These are phyloP conservation scores for Picea glauca DNA, from an alignment of 75 land plant species.

Conservation along the genomic window DNA sequence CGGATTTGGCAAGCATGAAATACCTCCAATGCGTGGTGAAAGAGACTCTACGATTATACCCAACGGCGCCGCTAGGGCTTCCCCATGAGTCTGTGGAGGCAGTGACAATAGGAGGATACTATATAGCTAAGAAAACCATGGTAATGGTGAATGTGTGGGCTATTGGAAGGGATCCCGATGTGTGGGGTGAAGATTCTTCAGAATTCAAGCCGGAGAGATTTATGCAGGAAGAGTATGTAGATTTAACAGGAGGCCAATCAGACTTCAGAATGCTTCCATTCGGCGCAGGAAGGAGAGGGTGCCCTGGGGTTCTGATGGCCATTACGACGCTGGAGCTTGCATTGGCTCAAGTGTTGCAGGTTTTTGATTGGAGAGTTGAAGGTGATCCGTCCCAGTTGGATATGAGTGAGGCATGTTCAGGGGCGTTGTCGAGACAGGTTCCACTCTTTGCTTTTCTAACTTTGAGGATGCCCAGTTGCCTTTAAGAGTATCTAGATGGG, in stretches of 20 bases:
- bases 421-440: too few species aligned
- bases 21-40: constrained; percentile 22
- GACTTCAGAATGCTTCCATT: constrained; percentile 3
- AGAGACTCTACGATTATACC: constrained; percentile 19
- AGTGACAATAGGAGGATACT: neutral
- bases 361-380: constrained; percentile 15
- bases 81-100: constrained; percentile 6
- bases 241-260: neutral
- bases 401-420: neutral
- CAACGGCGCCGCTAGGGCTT: constrained; percentile 6
- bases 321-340: constrained; percentile 5
- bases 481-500: too few species aligned
- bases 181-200: constrained; percentile 4
- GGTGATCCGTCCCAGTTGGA: constrained; percentile 5
- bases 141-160: constrained; percentile 13
- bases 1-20: constrained; percentile 13
- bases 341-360: constrained; percentile 13
- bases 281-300: constrained; percentile 21
- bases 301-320: constrained; percentile 21
- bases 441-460: too few species aligned
- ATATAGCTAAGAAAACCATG: constrained; percentile 7
- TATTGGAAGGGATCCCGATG: constrained; percentile 9
- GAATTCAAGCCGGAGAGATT: constrained; percentile 9
- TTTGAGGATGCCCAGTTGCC: too few species aligned
- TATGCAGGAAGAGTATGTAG: neutral